phyloP scores from a whole-genome alignment of 495 filamentous ascomycete species.

The Diplogelasinospora grovesii region DNA sequence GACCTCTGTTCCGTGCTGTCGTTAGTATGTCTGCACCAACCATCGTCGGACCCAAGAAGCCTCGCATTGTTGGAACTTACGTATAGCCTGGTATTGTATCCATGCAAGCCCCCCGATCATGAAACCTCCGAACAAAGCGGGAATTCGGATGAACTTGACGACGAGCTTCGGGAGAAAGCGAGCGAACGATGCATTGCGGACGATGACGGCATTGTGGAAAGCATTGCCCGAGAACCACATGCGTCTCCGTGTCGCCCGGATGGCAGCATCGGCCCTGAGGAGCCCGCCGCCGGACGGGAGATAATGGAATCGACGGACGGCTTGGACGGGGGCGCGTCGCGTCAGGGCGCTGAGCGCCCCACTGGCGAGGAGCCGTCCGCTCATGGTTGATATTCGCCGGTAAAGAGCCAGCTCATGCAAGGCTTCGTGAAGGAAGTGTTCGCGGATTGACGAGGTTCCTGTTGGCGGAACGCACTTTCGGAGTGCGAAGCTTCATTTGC shows the following conservation, averaged over 20 bases:
- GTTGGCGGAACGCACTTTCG: no score
- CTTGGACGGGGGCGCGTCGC: conserved; percentile 48
- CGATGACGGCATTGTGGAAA: conserved; percentile 79
- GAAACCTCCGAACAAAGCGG: conserved; percentile 84
- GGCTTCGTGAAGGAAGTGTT: no score
- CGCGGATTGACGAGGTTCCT: no score
- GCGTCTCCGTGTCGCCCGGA: conserved; percentile 51
- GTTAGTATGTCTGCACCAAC: conserved; percentile 19
- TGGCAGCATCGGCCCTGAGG: conserved; percentile 56
- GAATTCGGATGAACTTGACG: conserved; percentile 77
- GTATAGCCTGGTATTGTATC: conserved; percentile 91
- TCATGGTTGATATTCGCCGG: conserved; percentile 52
- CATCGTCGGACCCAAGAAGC: background rate
- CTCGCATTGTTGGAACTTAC: conserved; percentile 61
- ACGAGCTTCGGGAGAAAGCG: conserved; percentile 83
- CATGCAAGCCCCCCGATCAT: conserved; percentile 83
- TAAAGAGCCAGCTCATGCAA: no score
- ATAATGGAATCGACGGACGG: conserved; percentile 60
- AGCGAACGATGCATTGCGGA: conserved; percentile 79
- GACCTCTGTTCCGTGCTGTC: conserved; percentile 52
- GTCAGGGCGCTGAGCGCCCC: conserved; percentile 56
- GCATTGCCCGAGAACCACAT: conserved; percentile 72
- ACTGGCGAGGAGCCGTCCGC: conserved; percentile 72
- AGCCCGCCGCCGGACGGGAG: conserved; percentile 65
- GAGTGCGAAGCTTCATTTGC: no score